These are phyloP conservation scores for Ramaria sp. DNA, from an alignment of 768 basidiomycete species.

Conservation along the genomic window DNA sequence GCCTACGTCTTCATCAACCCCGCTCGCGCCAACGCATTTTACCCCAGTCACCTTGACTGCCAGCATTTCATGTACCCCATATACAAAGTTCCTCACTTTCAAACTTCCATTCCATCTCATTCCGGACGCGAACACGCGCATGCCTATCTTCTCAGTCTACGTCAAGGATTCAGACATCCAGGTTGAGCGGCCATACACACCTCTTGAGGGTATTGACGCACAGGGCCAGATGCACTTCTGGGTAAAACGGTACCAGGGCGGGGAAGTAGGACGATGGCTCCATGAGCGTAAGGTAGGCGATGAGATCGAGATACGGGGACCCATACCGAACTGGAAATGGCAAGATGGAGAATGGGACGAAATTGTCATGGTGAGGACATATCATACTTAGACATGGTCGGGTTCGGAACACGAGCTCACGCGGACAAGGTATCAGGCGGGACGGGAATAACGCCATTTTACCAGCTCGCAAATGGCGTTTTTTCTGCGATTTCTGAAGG, in stretches of 20 bases:
- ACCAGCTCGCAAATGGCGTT: conserved; percentile 55
- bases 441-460: conserved; percentile 81
- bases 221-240: conserved; percentile 64
- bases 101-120: conserved; percentile 34
- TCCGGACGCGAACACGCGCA: conserved; percentile 10
- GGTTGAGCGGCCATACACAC: conserved; percentile 80
- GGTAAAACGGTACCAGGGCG: conserved; percentile 69
- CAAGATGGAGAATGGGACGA: conserved; percentile 58
- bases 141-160: conserved; percentile 64
- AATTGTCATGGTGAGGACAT: conserved; percentile 53
- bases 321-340: conserved; percentile 55
- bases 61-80: conserved; percentile 39
- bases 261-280: conserved; percentile 79
- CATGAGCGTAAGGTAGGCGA: conserved; percentile 61
- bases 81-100: conserved; percentile 57
- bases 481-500: conserved; percentile 24
- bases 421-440: conserved; percentile 69
- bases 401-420: neutral
- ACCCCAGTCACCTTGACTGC: conserved; percentile 49
- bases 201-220: conserved; percentile 58
- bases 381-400: neutral
- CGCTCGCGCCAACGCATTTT: conserved; percentile 29
- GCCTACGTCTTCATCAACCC: conserved; percentile 10
- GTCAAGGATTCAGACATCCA: conserved; percentile 85
- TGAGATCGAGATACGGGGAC: conserved; percentile 65